Percentiles rank a stretch among this genome's conserved stretches.
Conservation (phyloP, 768 basidiomycete genomes). For the Ephemerocybe angulata region DNA sequence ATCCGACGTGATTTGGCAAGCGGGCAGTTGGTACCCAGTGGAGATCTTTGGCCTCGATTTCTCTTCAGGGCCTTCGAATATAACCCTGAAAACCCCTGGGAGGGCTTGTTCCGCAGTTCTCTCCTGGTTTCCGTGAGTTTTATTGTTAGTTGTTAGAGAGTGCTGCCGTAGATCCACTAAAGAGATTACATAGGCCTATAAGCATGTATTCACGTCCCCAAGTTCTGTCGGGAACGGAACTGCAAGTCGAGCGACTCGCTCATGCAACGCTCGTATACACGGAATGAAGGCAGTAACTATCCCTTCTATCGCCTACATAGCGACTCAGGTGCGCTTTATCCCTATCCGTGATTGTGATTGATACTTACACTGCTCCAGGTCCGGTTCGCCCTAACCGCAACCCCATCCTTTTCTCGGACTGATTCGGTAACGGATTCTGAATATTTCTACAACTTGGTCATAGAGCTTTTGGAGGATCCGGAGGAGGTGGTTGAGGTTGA, state of each 20-base stretch:
- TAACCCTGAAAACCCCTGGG: background rate
- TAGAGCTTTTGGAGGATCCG: constrained; percentile 16
- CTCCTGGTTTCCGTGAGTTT: background rate
- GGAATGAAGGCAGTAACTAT: constrained; percentile 3
- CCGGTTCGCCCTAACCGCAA: constrained; percentile 16
- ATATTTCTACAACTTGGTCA: constrained; percentile 15
- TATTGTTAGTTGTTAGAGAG: background rate
- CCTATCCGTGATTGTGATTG: background rate
- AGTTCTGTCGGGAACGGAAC: background rate
- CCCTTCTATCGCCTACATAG: constrained; percentile 5
- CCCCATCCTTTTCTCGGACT: constrained; percentile 16
- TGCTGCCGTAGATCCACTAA: background rate
- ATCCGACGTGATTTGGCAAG: background rate
- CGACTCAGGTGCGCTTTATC: constrained; percentile 6
- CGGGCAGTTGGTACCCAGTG: background rate
- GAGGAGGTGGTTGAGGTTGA: constrained; percentile 16
- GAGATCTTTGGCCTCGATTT: too few relatives aligned
- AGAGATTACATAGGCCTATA: background rate
- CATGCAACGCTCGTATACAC: constrained; percentile 1
- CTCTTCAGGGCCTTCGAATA: background rate
- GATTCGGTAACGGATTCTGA: constrained; percentile 20
- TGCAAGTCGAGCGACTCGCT: background rate
- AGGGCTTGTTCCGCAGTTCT: background rate
- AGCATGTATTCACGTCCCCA: constrained; percentile 6
- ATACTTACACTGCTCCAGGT: too few relatives aligned